Percentiles rank a stretch among this genome's conserved stretches.
phyloP scores from a whole-genome alignment of 352 stramenopile genomes.

The Globisporangium parvum region DNA sequence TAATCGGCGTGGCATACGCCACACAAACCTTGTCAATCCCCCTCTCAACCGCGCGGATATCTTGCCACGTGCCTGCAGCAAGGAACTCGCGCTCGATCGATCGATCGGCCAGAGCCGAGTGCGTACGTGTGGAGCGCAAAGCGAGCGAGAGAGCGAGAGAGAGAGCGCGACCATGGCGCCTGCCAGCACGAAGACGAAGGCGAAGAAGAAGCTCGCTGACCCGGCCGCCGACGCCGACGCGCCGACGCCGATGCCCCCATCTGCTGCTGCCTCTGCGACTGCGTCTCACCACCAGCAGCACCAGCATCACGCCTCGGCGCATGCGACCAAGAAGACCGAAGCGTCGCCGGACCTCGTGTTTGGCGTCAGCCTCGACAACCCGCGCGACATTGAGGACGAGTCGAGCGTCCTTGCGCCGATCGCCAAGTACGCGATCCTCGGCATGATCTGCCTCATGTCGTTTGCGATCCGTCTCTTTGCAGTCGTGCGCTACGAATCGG shows the following conservation, averaged over 20 bases:
- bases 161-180: constrained; percentile 31
- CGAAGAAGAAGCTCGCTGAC: constrained; percentile 37
- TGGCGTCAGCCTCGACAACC: constrained; percentile 52
- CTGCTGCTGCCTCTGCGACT: neutral
- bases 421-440: constrained; percentile 88
- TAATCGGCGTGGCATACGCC: no score
- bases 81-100: neutral
- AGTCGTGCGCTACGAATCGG: constrained; percentile 90
- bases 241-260: neutral
- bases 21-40: neutral
- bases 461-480: constrained; percentile 92
- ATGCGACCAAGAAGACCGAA: constrained; percentile 7
- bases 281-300: constrained; percentile 3
- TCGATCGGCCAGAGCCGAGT: no score
- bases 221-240: constrained; percentile 17
- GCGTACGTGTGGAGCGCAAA: neutral
- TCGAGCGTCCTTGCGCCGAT: constrained; percentile 64
- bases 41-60: constrained; percentile 1
- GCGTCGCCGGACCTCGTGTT: constrained; percentile 33
- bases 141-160: neutral
- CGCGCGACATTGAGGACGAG: constrained; percentile 65
- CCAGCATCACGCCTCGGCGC: neutral
- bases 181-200: constrained; percentile 26
- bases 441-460: constrained; percentile 90
- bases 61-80: constrained; percentile 8